Evolutionary conservation across 2,329 filamentous ascomycete species (phyloP), one percentile per base, ranked within the genome.

Genomic region (Endocalyx cinctus): DNA sequence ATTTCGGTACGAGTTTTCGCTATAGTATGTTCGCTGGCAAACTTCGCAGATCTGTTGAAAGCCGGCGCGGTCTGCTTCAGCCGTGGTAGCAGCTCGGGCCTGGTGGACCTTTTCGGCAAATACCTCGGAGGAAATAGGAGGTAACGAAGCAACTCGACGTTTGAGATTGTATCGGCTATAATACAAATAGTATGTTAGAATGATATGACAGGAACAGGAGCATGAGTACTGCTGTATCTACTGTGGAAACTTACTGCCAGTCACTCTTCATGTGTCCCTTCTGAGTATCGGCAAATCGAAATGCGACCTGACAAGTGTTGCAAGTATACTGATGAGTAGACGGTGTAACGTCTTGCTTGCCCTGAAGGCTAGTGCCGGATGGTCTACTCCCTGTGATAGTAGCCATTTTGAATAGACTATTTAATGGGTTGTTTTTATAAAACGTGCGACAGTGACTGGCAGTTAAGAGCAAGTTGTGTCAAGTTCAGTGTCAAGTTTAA

Each of bases 221-320:
- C n/a, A n/a, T n/a, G n/a, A n/a, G n/a, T n/a, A n/a, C n/a, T n/a
- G n/a, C n/a, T n/a, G n/a, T n/a, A n/a, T n/a, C n/a, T n/a, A n/a
- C n/a, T n/a, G n/a, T n/a, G 30, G 30, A 20, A 19, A 42, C 86
- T 67, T 74, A 92, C 84, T 98, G 90, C 92, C 92, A 98, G 67
- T 98, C 92, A 51, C 84, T 92, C 62, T 92, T 88, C 92, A 98
- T 98, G 59, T 98, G 92, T 23, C 79, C 82, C 59, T 92, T 82
- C 66, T 98, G 92, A 36, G 94, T 74, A 57, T 97, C 90, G 59
- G 86, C 88, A 57, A 87, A 88, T 47, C 90, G 83, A 66, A 97
- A 98, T 33, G 90, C 92, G 50, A 98, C 89, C 60, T 95, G 87
- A 58, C 92, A 98, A 38, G 89, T 92, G 64, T 97, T 98, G 79